Percentiles rank a stretch among this genome's conserved stretches.
These are phyloP conservation scores for Paecilomyces sp. DNA, from an alignment of 2,329 filamentous ascomycete genomes.

Conservation along the genomic window DNA sequence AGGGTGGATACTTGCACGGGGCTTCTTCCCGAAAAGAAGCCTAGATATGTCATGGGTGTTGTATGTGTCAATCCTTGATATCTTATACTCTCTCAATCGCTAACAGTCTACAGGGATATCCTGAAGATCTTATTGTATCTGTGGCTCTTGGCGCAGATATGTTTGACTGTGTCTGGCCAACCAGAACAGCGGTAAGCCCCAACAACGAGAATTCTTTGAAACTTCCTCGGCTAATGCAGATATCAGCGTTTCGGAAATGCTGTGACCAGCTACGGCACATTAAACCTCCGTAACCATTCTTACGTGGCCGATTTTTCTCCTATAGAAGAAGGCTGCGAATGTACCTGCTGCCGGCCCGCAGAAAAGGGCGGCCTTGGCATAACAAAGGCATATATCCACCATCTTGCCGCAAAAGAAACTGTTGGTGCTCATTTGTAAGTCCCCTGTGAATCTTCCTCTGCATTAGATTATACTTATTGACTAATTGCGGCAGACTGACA, in stretches of 20 bases:
- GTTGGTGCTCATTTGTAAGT: conserved; percentile 67
- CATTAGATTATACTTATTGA: conserved; percentile 6
- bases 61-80: conserved; percentile 30
- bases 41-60: conserved; percentile 98
- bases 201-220: background rate
- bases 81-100: conserved; percentile 1
- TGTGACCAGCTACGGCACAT: conserved; percentile 69
- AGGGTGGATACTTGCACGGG: conserved; percentile 75
- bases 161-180: conserved; percentile 99
- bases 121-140: conserved; percentile 89
- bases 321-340: conserved; percentile 75
- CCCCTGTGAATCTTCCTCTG: background rate
- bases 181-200: conserved; percentile 65
- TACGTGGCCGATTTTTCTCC: conserved; percentile 76
- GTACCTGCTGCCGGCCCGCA: conserved; percentile 63
- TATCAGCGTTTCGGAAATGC: conserved; percentile 79
- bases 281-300: conserved; percentile 72
- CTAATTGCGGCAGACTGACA: conserved; percentile 54
- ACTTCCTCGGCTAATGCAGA: conserved; percentile 1
- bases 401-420: conserved; percentile 90
- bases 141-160: conserved; percentile 94
- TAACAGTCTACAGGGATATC: conserved; percentile 59
- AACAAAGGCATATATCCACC: conserved; percentile 83
- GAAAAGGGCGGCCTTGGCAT: conserved; percentile 68
- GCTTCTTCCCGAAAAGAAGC: conserved; percentile 80